Evolutionary conservation across 1,139 yeast species (phyloP), one percentile per base, ranked within the genome.

Genomic region (Wickerhamiella infanticola): DNA sequence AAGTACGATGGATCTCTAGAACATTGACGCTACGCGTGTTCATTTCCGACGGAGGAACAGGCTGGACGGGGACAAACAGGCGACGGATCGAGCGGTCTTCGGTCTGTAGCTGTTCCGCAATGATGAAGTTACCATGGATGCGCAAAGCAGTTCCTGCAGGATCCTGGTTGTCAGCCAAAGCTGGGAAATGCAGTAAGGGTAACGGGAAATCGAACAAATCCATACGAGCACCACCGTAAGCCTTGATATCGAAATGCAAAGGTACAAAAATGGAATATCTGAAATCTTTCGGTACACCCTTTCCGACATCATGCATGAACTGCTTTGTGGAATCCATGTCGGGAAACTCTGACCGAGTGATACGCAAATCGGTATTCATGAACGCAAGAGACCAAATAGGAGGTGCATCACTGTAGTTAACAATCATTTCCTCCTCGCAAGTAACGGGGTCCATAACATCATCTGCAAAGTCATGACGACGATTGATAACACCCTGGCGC

Each of bases 271-370:
- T 66, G 0, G 93, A 77, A 59, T 78, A 88, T 45, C 67, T 59
- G 0, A 88, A 75, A 51, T 79, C 81, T 46, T 61, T 58, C 0
- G 97, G 96, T 26, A 81, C 73, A 0, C 94, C 94, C 59, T 85
- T 88, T 4, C 97, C 97, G 18, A 81, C 68, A 23, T 76, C 72
- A 57, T 78, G 64, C 33, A 88, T 60, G 58, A 78, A 86, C 27
- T 76, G 65, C 0, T 83, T 72, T 18, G 83, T 61, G 4, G 73
- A 65, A 2, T 66, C 68, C 4, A 73, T 54, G 1, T 73, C 73
- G 57, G 44, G 43, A 36, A 80, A 79, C 2, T 68, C 60, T 0
- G 95, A 85, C 24, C 69, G 65, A 3, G 66, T 62, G 2, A 86
- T 45, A 4, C 65, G 63, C 47, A 84, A 60, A 46, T 75, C 75